Percentiles rank a stretch among this genome's conserved stretches.
Evolutionary conservation across 768 basidiomycete genomes (phyloP).

Genomic region (Amanita jacksonii): DNA sequence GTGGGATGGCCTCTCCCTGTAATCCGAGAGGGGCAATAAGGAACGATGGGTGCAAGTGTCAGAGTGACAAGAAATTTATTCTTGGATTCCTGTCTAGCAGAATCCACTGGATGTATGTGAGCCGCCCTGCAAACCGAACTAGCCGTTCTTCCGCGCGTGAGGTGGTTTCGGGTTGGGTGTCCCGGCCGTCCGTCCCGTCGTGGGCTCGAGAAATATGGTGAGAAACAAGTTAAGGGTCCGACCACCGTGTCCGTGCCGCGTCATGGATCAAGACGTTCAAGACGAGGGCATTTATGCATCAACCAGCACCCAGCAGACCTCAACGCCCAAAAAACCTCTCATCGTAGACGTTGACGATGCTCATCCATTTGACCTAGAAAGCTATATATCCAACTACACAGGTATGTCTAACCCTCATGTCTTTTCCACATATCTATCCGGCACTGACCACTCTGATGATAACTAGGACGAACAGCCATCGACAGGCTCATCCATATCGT

Average conservation of each 20-base stretch:
- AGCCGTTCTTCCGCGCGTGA: too few relatives aligned
- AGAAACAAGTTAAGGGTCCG: too few relatives aligned
- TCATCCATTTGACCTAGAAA: conserved; percentile 84
- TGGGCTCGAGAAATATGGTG: too few relatives aligned
- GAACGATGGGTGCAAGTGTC: too few relatives aligned
- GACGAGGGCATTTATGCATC: conserved; percentile 3
- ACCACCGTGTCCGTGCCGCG: not conserved
- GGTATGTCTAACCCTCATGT: conserved; percentile 30
- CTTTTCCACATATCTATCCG: not conserved
- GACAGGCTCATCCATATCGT: conserved; percentile 67
- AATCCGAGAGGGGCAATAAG: too few relatives aligned
- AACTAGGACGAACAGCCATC: conserved; percentile 63
- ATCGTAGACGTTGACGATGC: conserved; percentile 56
- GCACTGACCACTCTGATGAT: not conserved
- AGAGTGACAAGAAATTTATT: too few relatives aligned
- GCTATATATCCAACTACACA: conserved; percentile 67
- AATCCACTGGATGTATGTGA: too few relatives aligned
- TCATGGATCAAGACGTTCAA: conserved; percentile 8
- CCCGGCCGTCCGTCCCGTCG: too few relatives aligned
- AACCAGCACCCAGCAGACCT: conserved; percentile 13
- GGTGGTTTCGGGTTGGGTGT: too few relatives aligned
- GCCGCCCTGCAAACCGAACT: too few relatives aligned
- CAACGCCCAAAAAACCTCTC: conserved; percentile 15
- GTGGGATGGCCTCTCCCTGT: too few relatives aligned
- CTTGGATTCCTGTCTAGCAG: too few relatives aligned